Percentiles rank a stretch among this genome's conserved stretches.
Conservation (phyloP, 1,139 yeast species). For the Pichia sp. region DNA sequence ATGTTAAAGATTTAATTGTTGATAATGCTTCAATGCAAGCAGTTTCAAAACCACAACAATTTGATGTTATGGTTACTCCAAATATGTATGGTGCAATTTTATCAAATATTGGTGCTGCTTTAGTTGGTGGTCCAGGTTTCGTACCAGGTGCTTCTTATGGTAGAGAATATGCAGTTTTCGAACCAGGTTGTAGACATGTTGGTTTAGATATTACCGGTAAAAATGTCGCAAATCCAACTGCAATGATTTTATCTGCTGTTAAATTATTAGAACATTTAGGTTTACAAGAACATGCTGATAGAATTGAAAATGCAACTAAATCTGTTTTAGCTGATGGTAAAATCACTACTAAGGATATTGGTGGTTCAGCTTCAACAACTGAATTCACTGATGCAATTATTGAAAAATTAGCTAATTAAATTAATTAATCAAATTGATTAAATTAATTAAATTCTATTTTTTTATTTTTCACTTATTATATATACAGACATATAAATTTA, state of each 20-base stretch:
- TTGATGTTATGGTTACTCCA: slow-evolving; percentile 96
- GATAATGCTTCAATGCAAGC: slow-evolving; percentile 99
- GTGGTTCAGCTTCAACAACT: slow-evolving; percentile 83
- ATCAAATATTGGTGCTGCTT: slow-evolving; percentile 97
- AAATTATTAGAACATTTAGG: slow-evolving; percentile 95
- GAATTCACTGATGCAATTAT: slow-evolving; percentile 89
- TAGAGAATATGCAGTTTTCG: slow-evolving; percentile 95
- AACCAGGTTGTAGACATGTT: slow-evolving; percentile 99
- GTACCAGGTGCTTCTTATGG: slow-evolving; percentile 99
- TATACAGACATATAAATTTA: no score
- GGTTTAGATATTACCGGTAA: slow-evolving; percentile 95
- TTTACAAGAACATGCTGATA: slow-evolving; percentile 75
- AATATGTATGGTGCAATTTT: slow-evolving; percentile 96
- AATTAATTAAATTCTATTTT: not conserved
- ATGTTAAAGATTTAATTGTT: slow-evolving; percentile 88
- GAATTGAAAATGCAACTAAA: slow-evolving; percentile 82
- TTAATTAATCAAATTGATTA: not conserved
- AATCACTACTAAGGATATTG: slow-evolving; percentile 75
- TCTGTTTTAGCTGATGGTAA: slow-evolving; percentile 85
- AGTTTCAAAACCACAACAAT: slow-evolving; percentile 95
- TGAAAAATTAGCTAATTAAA: slow-evolving; percentile 40
- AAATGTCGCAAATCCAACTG: slow-evolving; percentile 96
- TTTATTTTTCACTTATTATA: not conserved
- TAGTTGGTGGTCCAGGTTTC: slow-evolving; percentile 97
- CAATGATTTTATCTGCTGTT: slow-evolving; percentile 85